Conservation (phyloP, 2,329 filamentous ascomycete genomes). For the Endoconidiophora polonica region DNA sequence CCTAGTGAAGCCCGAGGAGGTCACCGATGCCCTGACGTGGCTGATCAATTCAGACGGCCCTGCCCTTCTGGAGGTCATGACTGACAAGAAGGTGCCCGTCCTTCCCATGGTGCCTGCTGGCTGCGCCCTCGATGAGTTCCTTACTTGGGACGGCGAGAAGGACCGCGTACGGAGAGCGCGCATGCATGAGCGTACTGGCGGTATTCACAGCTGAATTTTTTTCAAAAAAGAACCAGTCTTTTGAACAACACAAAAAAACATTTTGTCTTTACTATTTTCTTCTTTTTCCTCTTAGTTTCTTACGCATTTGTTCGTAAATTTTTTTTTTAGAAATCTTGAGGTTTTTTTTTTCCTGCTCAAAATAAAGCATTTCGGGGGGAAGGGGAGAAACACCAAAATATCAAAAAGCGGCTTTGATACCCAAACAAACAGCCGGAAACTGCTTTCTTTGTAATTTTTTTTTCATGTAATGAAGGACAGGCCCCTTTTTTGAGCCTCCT, state of each 20-base stretch:
- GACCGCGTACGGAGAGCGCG: conserved; percentile 49
- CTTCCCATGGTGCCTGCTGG: conserved; percentile 92
- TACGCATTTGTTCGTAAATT: background rate
- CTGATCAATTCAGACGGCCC: conserved; percentile 63
- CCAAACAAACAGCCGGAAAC: too few relatives aligned
- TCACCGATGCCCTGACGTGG: conserved; percentile 68
- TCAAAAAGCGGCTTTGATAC: too few relatives aligned
- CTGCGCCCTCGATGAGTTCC: conserved; percentile 76
- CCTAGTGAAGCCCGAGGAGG: conserved; percentile 57
- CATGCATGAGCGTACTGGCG: conserved; percentile 46
- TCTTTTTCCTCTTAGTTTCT: background rate
- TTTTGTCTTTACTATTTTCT: background rate
- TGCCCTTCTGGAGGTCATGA: conserved; percentile 78
- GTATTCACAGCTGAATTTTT: conserved; percentile 25
- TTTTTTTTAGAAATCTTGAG: background rate
- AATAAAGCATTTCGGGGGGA: too few relatives aligned
- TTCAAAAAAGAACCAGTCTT: background rate
- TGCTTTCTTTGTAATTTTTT: too few relatives aligned
- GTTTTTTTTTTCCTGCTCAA: background rate
- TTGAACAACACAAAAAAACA: background rate
- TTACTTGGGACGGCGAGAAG: conserved; percentile 66
- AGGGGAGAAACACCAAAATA: background rate
- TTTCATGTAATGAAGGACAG: too few relatives aligned
- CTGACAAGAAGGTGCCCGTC: conserved; percentile 86
- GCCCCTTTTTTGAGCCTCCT: too few relatives aligned